phyloP scores from a whole-genome alignment of 2,329 filamentous ascomycete species.

The Fusarium metavorans region DNA sequence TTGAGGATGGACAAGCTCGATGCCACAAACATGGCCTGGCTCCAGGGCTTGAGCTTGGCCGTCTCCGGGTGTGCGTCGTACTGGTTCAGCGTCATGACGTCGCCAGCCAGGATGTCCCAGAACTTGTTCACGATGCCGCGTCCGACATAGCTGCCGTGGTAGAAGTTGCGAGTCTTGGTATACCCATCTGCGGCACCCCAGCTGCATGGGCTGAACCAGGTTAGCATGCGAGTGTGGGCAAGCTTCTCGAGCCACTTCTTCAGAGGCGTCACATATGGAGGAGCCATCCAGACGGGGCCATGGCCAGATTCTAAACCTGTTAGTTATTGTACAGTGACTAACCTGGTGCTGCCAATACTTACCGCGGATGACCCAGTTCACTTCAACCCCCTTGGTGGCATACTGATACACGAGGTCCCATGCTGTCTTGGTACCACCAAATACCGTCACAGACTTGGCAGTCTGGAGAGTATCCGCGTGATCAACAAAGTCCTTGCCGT shows the following conservation, averaged over 20 bases:
- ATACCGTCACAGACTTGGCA: slow-evolving; percentile 62
- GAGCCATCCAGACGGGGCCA: slow-evolving; percentile 67
- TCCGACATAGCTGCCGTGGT: slow-evolving; percentile 65
- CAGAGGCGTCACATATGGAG: slow-evolving; percentile 70
- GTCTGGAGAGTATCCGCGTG: slow-evolving; percentile 55
- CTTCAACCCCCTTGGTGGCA: slow-evolving; percentile 65
- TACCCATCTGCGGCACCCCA: slow-evolving; percentile 71
- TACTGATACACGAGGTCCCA: slow-evolving; percentile 75
- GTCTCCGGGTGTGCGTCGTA: slow-evolving; percentile 58
- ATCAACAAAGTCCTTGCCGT: slow-evolving; percentile 59
- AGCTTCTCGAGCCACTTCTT: slow-evolving; percentile 73
- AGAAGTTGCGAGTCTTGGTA: slow-evolving; percentile 58
- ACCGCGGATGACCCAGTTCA: slow-evolving; percentile 71
- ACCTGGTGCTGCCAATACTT: slow-evolving; percentile 7
- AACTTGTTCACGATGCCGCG: slow-evolving; percentile 61
- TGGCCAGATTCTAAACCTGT: slow-evolving; percentile 53
- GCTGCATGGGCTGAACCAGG: slow-evolving; percentile 74
- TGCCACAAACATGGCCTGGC: slow-evolving; percentile 59
- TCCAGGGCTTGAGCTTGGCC: slow-evolving; percentile 56
- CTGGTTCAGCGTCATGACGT: slow-evolving; percentile 59
- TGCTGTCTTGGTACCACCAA: slow-evolving; percentile 74
- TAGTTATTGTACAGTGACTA: slow-evolving; percentile 23
- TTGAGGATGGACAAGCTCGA: slow-evolving; percentile 66
- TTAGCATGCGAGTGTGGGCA: slow-evolving; percentile 64
- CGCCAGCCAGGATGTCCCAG: slow-evolving; percentile 61